Base-by-base conservation (phyloP, 176 grass and related monocot species). In the Ananas comosus region DNA sequence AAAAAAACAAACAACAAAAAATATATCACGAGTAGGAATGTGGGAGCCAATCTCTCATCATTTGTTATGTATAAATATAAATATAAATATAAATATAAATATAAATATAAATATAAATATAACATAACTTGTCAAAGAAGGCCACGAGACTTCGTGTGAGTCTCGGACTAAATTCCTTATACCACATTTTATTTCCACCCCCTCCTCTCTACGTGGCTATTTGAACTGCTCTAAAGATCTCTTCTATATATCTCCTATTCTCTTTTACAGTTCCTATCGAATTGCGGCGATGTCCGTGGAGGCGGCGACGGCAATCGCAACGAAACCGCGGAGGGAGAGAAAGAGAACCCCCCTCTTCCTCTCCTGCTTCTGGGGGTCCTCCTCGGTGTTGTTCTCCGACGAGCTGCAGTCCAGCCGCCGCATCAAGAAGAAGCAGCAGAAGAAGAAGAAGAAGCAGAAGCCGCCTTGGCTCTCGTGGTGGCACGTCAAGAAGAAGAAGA, bases 401-500 rank as follows among this genome's bases (percentile, higher is more conserved):
- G 18, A 1, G 8, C n/a, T 24, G 22, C 14, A 65, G 24, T 48
- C 13, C 66, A 42, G 69, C 52, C 10, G 2, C 12, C 10, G 3
- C 19, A 7, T 11, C 72, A 3, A n/a, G 61, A n/a, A 19, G 54
- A 2, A 64, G 12, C 28, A 28, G 54, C 13, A 42, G 17, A 11
- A 4, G 56, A 59, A 18, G 13, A 61, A 66, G 79, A 3, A 63
- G 10, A 65, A 18, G 74, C 11, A 58, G 21, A 70, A 57, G 16
- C 11, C 67, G 53, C 47, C 67, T 6, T 80, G 82, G 82, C 21
- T 80, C 24, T 72, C 72, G 3, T 72, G 67, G 69, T 49, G 54
- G 47, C 71, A 73, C 63, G 6, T 66, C 6, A 1, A 23, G 64
- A 81, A 61, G 70, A 73, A 68, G 27, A 59, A 59, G 69, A 42